Evolutionary conservation across 495 filamentous ascomycete species (phyloP).

Genomic region (Hyaloscypha bicolor): DNA sequence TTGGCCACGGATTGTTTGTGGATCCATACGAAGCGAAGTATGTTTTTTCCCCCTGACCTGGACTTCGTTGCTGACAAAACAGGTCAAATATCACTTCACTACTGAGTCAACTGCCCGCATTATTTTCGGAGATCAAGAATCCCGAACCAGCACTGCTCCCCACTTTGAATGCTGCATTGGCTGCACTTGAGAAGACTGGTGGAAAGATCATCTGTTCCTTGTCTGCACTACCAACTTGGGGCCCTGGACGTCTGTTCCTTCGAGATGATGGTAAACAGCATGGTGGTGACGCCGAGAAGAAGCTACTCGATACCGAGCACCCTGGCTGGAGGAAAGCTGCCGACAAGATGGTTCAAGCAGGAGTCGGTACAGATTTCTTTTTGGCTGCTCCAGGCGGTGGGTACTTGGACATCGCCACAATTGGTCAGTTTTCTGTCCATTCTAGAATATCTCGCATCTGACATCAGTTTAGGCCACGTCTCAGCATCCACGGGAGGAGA

Average conservation of each 20-base stretch:
- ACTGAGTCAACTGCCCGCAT: slow-evolving; percentile 73
- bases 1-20: slow-evolving; percentile 91
- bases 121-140: slow-evolving; percentile 85
- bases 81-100: slow-evolving; percentile 82
- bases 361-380: slow-evolving; percentile 92
- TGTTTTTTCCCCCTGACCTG: slow-evolving; percentile 21
- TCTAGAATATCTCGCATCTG: neutral
- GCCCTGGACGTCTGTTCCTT: slow-evolving; percentile 79
- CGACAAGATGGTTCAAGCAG: slow-evolving; percentile 84
- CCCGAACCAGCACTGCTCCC: slow-evolving; percentile 88
- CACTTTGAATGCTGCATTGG: slow-evolving; percentile 76
- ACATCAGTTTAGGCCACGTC: slow-evolving; percentile 58
- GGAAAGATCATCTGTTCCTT: slow-evolving; percentile 92
- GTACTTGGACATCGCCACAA: slow-evolving; percentile 93
- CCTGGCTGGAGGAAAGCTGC: slow-evolving; percentile 80
- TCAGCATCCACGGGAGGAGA: slow-evolving; percentile 86
- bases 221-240: slow-evolving; percentile 82
- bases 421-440: slow-evolving; percentile 62
- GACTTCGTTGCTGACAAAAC: slow-evolving; percentile 7
- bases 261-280: slow-evolving; percentile 88
- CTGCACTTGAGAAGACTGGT: slow-evolving; percentile 80
- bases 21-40: slow-evolving; percentile 92
- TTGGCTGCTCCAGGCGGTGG: slow-evolving; percentile 84
- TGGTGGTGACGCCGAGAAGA: slow-evolving; percentile 87
- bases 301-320: slow-evolving; percentile 88